These are phyloP conservation scores for Kingdonia uniflora DNA, from an alignment of 164 flowering plant species.

Conservation along the genomic window DNA sequence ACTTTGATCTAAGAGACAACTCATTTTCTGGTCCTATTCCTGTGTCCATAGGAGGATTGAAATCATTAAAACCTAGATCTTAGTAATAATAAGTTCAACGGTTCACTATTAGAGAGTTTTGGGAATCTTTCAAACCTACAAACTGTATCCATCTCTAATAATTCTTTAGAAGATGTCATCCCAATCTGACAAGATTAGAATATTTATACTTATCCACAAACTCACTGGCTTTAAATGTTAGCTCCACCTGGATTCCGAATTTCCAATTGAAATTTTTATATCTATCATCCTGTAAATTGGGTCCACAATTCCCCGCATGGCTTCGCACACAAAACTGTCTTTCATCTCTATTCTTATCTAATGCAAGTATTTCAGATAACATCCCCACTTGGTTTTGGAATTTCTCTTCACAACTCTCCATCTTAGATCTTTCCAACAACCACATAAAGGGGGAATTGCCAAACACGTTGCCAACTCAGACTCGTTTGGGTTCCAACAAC, in stretches of 20 bases:
- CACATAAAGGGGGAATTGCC: too few relatives aligned
- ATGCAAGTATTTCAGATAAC: conserved; percentile 1
- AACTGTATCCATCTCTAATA: neutral
- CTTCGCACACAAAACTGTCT: conserved; percentile 1
- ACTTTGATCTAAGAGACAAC: too few relatives aligned
- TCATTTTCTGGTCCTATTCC: too few relatives aligned
- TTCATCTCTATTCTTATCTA: neutral
- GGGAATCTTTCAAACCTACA: conserved; percentile 11
- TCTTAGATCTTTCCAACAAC: conserved; percentile 8
- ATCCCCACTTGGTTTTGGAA: conserved; percentile 7
- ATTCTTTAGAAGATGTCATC: conserved; percentile 7
- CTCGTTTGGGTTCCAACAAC: too few relatives aligned
- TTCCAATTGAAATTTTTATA: neutral
- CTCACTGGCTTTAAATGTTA: conserved; percentile 4
- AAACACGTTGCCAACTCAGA: too few relatives aligned
- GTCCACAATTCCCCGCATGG: conserved; percentile 6
- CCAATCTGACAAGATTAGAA: neutral
- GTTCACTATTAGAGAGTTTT: conserved; percentile 4
- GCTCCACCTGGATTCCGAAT: conserved; percentile 12
- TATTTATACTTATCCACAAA: neutral
- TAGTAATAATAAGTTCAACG: too few relatives aligned
- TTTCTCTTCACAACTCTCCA: neutral
- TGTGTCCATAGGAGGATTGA: too few relatives aligned
- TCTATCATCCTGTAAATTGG: neutral
- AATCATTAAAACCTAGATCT: too few relatives aligned